Evolutionary conservation across 2,329 filamentous ascomycete species (phyloP), one percentile per base, ranked within the genome.

Genomic region (Aspergillus sp.): DNA sequence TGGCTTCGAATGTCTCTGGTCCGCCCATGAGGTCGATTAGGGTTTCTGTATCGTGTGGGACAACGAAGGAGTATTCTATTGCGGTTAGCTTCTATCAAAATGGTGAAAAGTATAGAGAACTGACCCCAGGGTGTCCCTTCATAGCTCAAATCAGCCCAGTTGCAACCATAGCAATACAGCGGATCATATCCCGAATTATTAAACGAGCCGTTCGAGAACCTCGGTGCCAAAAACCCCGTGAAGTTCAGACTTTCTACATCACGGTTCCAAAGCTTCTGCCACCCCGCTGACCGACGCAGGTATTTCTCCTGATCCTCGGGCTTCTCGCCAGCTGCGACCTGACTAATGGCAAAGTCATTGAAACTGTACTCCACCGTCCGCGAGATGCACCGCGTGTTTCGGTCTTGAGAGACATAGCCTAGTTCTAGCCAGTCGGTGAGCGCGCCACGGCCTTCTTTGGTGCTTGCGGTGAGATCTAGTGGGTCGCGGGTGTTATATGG

Each of bases 241-340:
- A 88, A 89, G 7, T 80, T 82, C 0, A 87, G 77, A 0, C 83
- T 83, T 3, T 76, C 76, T 24, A 85, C 80, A 41, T 82, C 70
- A 0, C 79, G 68, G 67, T 90, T 85, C 87, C 86, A 90, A 59
- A 89, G 86, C 65, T 88, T 89, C 27, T 85, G 82, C 88, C 88
- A 91, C 60, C 89, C 86, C n/a, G 81, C 79, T 1, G 85, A 88
- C 12, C 87, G 82, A 42, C 81, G 75, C 15, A 89, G 75, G 65
- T 90, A 90, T 51, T 79, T 86, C 3, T 75, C 63, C 9, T 73
- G 71, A 20, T 74, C 77, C 13, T 70, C 72, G 0, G 75, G 76
- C 51, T 82, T 81, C 19, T 87, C 82, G 0, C 73, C 75, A 0
- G 67, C 61, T 41, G 82, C 81, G 3, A 80, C 80, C 3, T 89